These are phyloP conservation scores for Amylocystis lapponica DNA, from an alignment of 768 basidiomycete species.

Conservation along the genomic window DNA sequence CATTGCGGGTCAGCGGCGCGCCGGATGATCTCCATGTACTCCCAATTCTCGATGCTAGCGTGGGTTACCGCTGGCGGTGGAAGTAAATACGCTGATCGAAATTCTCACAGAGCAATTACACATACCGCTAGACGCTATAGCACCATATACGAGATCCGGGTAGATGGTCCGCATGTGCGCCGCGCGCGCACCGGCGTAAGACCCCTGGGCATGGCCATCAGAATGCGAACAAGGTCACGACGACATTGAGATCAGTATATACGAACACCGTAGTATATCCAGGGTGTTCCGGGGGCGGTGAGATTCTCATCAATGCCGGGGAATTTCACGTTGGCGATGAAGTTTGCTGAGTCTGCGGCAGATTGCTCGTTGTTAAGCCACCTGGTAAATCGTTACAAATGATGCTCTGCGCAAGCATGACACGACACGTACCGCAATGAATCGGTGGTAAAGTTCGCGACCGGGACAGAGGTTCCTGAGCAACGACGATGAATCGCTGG, in stretches of 20 bases:
- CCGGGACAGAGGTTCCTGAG: slow-evolving; percentile 69
- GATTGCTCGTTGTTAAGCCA: slow-evolving; percentile 90
- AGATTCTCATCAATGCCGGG: slow-evolving; percentile 63
- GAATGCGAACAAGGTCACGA: neutral
- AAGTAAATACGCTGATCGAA: neutral
- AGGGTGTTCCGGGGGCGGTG: slow-evolving; percentile 68
- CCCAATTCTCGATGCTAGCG: slow-evolving; percentile 74
- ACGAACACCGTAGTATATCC: slow-evolving; percentile 91
- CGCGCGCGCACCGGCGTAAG: slow-evolving; percentile 89
- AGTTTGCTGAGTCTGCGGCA: slow-evolving; percentile 86
- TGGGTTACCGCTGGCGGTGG: slow-evolving; percentile 67
- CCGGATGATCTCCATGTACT: slow-evolving; percentile 84
- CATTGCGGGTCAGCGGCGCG: slow-evolving; percentile 60
- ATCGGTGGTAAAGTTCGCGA: slow-evolving; percentile 74
- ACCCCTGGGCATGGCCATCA: slow-evolving; percentile 43
- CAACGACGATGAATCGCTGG: no score
- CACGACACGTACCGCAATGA: slow-evolving; percentile 52
- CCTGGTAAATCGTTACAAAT: slow-evolving; percentile 30
- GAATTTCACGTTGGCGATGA: slow-evolving; percentile 79
- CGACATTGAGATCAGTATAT: neutral
- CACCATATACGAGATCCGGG: slow-evolving; percentile 83
- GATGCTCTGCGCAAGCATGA: neutral
- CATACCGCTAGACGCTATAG: slow-evolving; percentile 82
- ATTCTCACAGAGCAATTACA: slow-evolving; percentile 3
- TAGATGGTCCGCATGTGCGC: slow-evolving; percentile 88